Conservation (phyloP, 2,329 filamentous ascomycete species). For the Paecilomyces niveus region DNA sequence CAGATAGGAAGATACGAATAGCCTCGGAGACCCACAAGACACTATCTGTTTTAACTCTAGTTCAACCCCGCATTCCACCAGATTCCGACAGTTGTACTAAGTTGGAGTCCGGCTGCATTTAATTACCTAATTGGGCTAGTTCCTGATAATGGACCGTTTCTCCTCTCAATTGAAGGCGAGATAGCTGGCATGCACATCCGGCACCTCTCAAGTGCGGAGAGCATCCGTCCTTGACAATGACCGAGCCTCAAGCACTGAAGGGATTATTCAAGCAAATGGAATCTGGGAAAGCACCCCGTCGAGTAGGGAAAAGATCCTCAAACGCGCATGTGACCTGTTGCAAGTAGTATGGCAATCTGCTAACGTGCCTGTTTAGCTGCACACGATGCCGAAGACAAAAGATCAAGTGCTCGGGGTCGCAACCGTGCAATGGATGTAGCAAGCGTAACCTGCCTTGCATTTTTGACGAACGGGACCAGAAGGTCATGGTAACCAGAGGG, state of each 20-base stretch:
- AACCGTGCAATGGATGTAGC: conserved; percentile 39
- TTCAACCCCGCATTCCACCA: not conserved
- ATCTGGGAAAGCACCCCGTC: conserved; percentile 8
- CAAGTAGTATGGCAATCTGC: conserved; percentile 1
- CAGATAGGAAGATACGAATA: not conserved
- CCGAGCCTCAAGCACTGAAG: not conserved
- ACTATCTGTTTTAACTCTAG: not conserved
- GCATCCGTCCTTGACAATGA: not conserved
- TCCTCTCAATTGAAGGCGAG: not conserved
- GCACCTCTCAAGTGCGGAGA: not conserved
- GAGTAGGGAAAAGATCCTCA: conserved; percentile 23
- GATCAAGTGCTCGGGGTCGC: conserved; percentile 38
- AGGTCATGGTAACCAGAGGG: conserved; percentile 44
- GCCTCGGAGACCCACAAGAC: not conserved
- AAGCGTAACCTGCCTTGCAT: conserved; percentile 37
- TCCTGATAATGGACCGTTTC: not conserved
- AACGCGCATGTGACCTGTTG: conserved; percentile 22
- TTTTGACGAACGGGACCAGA: conserved; percentile 43
- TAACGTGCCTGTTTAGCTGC: conserved; percentile 25
- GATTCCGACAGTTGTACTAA: not conserved
- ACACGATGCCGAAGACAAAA: conserved; percentile 40
- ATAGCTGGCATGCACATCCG: not conserved
- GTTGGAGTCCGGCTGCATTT: not conserved
- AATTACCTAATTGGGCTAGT: not conserved
- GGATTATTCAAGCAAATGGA: conserved; percentile 3